Conservation (phyloP, 2,329 filamentous ascomycete genomes). For the Penicillium sp. region DNA sequence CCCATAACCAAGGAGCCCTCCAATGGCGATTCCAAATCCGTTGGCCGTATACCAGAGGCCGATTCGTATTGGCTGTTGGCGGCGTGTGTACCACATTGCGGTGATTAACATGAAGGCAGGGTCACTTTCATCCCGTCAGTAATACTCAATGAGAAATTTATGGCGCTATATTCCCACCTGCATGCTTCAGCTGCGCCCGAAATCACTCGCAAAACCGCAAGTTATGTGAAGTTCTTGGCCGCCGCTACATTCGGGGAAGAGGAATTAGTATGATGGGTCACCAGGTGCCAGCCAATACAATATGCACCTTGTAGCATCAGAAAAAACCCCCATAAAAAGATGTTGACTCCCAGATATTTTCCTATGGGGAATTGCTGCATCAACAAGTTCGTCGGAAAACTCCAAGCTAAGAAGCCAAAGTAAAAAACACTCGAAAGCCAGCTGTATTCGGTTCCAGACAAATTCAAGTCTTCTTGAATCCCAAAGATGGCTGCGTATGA, state of each 20-base stretch:
- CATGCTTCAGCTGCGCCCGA: conserved; percentile 55
- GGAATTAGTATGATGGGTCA: background rate
- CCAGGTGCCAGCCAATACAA: background rate
- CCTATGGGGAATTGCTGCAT: conserved; percentile 15
- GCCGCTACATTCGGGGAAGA: conserved; percentile 34
- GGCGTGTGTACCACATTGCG: conserved; percentile 21
- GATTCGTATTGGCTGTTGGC: conserved; percentile 29
- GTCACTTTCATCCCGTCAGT: conserved; percentile 39
- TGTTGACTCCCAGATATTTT: conserved; percentile 51
- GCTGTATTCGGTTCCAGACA: conserved; percentile 41
- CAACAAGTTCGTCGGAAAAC: conserved; percentile 15
- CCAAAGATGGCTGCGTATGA: conserved; percentile 55
- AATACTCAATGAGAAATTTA: background rate
- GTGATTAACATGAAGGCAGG: conserved; percentile 60
- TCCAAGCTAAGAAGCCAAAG: conserved; percentile 40
- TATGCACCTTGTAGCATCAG: conserved; percentile 41
- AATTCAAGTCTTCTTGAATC: conserved; percentile 48
- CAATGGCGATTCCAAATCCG: conserved; percentile 45
- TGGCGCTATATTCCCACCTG: conserved; percentile 3
- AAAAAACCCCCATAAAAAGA: conserved; percentile 37
- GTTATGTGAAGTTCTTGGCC: conserved; percentile 53
- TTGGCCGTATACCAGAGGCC: conserved; percentile 39
- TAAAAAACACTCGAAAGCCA: conserved; percentile 49
- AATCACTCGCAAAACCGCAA: conserved; percentile 56
- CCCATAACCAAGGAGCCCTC: conserved; percentile 47